Conservation (phyloP, 139 green algal genomes). For the Micractinium conductrix region DNA sequence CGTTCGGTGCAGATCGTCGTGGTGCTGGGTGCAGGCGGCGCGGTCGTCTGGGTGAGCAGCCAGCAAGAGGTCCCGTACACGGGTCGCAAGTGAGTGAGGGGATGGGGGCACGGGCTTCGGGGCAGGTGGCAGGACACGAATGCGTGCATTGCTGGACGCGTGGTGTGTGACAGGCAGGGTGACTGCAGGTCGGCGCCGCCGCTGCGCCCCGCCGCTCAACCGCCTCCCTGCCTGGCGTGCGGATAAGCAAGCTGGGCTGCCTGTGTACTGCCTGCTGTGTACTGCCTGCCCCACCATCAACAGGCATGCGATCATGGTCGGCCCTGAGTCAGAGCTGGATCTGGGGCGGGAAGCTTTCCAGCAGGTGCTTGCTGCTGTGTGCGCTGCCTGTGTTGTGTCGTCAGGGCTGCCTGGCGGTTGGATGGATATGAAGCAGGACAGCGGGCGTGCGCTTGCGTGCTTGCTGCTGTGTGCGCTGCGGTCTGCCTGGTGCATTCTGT, state of each 20-base stretch:
- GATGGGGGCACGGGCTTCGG: no score
- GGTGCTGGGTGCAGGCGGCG: conserved; percentile 23
- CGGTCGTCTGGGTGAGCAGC: conserved; percentile 38
- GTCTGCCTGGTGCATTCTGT: background rate
- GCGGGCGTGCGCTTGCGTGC: no score
- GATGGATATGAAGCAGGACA: no score
- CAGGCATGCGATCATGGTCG: conserved; percentile 60
- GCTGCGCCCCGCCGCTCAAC: no score
- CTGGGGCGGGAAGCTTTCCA: conserved; percentile 55
- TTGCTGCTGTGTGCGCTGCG: background rate
- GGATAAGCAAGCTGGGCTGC: background rate
- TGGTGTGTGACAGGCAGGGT: no score
- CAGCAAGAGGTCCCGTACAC: conserved; percentile 65
- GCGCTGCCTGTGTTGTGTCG: no score
- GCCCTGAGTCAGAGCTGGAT: conserved; percentile 23
- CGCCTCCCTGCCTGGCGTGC: background rate
- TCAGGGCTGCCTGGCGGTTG: background rate
- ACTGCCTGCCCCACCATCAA: background rate
- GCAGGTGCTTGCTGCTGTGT: conserved; percentile 33
- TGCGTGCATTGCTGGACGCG: no score
- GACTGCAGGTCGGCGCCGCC: no score
- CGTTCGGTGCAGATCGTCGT: background rate
- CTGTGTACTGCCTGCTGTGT: background rate
- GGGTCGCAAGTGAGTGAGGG: conserved; percentile 22
- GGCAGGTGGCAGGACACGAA: no score